Evolutionary conservation across 306 rosid genomes (phyloP).

Genomic region (Cucumis cinereus): DNA sequence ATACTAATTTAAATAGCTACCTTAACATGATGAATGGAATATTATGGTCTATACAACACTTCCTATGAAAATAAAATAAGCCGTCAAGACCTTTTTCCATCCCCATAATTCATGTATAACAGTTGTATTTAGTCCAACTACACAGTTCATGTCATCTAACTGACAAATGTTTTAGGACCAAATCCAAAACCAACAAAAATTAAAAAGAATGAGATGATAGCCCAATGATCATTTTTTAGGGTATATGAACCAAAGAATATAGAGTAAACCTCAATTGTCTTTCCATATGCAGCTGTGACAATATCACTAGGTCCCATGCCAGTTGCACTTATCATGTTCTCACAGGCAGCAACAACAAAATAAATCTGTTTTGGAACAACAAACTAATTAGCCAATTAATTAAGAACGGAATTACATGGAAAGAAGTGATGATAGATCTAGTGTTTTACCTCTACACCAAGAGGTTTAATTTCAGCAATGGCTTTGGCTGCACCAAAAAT

Average conservation of each 20-base stretch:
- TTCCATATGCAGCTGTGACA: slow-evolving; percentile 97
- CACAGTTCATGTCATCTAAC: too few species aligned
- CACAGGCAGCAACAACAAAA: slow-evolving; percentile 95
- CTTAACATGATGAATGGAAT: too few species aligned
- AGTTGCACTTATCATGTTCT: slow-evolving; percentile 97
- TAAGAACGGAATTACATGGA: neutral
- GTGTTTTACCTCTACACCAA: slow-evolving; percentile 71
- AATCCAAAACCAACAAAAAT: too few species aligned
- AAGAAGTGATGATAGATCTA: neutral
- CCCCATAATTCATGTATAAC: too few species aligned
- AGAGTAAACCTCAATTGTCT: slow-evolving; percentile 77
- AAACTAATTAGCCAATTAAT: neutral
- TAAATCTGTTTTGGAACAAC: slow-evolving; percentile 55
- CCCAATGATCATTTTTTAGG: too few species aligned
- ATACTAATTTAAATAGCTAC: neutral
- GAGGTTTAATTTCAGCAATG: slow-evolving; percentile 87
- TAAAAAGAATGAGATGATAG: too few species aligned
- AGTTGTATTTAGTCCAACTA: too few species aligned
- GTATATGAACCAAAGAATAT: neutral
- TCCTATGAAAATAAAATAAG: too few species aligned
- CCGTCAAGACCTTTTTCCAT: too few species aligned
- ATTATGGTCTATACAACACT: too few species aligned
- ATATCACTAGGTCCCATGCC: slow-evolving; percentile 98
- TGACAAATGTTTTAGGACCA: too few species aligned
- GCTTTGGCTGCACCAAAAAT: slow-evolving; percentile 96